phyloP scores from a whole-genome alignment of 805 yeast species.

The Kockiozyma suomiensis region DNA sequence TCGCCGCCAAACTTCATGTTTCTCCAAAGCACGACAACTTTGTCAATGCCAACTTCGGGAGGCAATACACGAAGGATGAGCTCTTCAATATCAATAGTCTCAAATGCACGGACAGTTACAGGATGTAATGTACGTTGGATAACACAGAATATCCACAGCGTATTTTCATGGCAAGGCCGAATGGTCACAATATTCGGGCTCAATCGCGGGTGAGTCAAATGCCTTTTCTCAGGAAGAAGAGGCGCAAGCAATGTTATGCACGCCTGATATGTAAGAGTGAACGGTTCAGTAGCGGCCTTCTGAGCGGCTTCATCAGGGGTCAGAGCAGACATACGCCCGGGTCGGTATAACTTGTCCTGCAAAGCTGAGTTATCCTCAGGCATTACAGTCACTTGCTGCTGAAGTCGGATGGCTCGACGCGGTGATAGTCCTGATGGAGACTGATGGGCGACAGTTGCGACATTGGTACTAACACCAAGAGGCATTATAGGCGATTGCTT shows the following conservation, averaged over 20 bases:
- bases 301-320: conserved; percentile 28
- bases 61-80: conserved; percentile 30
- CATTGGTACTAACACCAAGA: conserved; percentile 15
- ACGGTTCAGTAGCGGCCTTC: conserved; percentile 26
- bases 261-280: conserved; percentile 29
- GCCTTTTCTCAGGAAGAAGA: conserved; percentile 27
- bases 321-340: conserved; percentile 32
- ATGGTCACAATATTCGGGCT: conserved; percentile 34
- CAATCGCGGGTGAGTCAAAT: conserved; percentile 31
- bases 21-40: conserved; percentile 31
- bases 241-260: conserved; percentile 31
- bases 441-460: not conserved
- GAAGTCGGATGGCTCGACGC: not conserved
- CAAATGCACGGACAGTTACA: conserved; percentile 34
- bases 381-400: conserved; percentile 22
- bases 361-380: conserved; percentile 17
- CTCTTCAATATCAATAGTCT: conserved; percentile 33
- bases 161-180: conserved; percentile 32
- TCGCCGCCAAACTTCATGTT: conserved; percentile 35
- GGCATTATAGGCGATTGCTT: conserved; percentile 17
- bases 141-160: conserved; percentile 33
- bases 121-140: conserved; percentile 33
- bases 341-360: conserved; percentile 8
- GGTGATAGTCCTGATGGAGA: not conserved
- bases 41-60: conserved; percentile 28